Percentiles rank a stretch among this genome's conserved stretches.
phyloP scores from a whole-genome alignment of 352 stramenopile species.

The Globisporangium okanoganense region DNA sequence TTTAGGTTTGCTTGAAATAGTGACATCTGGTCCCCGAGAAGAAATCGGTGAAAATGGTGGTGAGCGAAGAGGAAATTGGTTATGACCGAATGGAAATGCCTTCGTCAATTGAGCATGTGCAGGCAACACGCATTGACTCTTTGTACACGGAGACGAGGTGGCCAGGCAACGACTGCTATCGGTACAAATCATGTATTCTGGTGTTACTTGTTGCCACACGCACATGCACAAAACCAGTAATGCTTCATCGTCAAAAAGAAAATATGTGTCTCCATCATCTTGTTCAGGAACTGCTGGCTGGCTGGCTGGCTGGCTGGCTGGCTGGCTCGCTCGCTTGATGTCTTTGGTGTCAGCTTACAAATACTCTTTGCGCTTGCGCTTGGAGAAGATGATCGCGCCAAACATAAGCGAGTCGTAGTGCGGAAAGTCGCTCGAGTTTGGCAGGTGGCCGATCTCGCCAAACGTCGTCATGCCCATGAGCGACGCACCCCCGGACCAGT shows the following conservation, averaged over 20 bases:
- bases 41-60: neutral
- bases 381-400: conserved; percentile 83
- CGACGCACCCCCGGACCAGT: conserved; percentile 76
- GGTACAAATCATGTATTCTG: neutral
- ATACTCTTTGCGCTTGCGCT: conserved; percentile 77
- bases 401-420: conserved; percentile 91
- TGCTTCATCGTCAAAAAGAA: conserved; percentile 3
- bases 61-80: too few relatives aligned
- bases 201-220: neutral
- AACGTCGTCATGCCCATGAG: conserved; percentile 89
- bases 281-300: neutral
- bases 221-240: neutral
- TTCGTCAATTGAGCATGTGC: neutral
- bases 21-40: neutral
- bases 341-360: conserved; percentile 25
- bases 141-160: neutral
- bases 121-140: neutral
- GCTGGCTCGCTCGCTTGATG: too few relatives aligned
- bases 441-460: conserved; percentile 81
- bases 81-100: neutral
- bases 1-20: neutral
- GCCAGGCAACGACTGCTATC: neutral
- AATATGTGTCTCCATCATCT: neutral
- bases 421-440: conserved; percentile 73
- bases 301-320: neutral